Evolutionary conservation across 2,329 filamentous ascomycete species (phyloP).

Genomic region (Aspergillus tamarii): DNA sequence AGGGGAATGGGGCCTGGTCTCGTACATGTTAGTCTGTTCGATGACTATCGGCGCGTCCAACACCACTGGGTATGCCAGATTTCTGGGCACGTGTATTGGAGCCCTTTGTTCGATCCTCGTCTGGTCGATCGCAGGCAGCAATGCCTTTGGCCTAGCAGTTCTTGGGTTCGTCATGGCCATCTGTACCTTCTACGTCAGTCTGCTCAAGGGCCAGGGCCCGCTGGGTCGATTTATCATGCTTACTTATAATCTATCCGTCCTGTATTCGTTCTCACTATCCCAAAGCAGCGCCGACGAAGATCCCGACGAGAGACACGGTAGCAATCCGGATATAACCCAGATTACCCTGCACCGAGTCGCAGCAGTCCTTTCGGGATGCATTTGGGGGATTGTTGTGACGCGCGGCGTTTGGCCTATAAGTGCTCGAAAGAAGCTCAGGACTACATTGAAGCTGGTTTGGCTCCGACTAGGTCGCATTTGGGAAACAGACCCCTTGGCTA

Average conservation of each 20-base stretch:
- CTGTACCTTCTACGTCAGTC: constrained; percentile 86
- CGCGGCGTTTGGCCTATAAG: constrained; percentile 92
- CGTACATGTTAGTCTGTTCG: constrained; percentile 96
- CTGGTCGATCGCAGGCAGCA: constrained; percentile 77
- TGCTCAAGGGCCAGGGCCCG: constrained; percentile 80
- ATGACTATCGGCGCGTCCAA: constrained; percentile 98
- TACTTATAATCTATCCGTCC: constrained; percentile 91
- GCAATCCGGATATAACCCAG: constrained; percentile 79
- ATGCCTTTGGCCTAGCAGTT: constrained; percentile 72
- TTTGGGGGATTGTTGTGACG: constrained; percentile 92
- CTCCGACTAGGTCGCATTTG: constrained; percentile 93
- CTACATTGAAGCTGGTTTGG: constrained; percentile 87
- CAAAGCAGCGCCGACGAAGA: constrained; percentile 79
- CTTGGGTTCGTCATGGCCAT: constrained; percentile 81
- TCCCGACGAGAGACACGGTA: constrained; percentile 75
- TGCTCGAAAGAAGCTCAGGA: constrained; percentile 82
- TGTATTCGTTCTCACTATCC: constrained; percentile 91
- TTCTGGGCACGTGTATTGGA: constrained; percentile 83
- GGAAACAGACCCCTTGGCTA: constrained; percentile 86
- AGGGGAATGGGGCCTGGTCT: constrained; percentile 94
- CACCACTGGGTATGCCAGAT: constrained; percentile 84
- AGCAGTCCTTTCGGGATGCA: constrained; percentile 80
- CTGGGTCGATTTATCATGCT: constrained; percentile 92
- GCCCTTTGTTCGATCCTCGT: constrained; percentile 73
- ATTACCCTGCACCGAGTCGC: constrained; percentile 87